Evolutionary conservation across 768 basidiomycete genomes (phyloP), one percentile per base, ranked within the genome.

Genomic region (Auricularia heimuer): DNA sequence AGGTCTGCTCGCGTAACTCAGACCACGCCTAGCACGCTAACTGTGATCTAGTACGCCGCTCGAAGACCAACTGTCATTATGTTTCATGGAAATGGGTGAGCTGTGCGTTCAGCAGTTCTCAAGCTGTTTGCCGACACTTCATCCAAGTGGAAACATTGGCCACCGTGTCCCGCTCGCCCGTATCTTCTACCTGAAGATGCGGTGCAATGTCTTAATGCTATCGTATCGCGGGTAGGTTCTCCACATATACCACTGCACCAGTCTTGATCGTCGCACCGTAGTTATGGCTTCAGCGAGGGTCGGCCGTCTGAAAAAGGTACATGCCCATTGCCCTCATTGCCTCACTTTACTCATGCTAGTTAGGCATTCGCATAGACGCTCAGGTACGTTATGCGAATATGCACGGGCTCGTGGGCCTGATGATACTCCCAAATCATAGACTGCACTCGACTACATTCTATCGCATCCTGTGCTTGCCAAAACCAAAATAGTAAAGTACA

Each of bases 171-270:
- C 94, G 1, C 78, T 97, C 34, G 95, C 90, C 0, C 82, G 83
- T 62, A 82, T 92, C 39, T 96, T 98, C 72, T 91, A 83, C 71
- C 75, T 84, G 60, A 84, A 85, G 71, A 86, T 93, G 85, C 81
- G 91, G 16, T 97, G 94, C 74, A 98, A 98, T 72, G 93, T 97
- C 3, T 77, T 98, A 47, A 93, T 98, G 88, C 77, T 96, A 66
- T 94, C 90, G 61, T 99, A 99, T 72, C 79, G 96, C 71, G 94
- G 94, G 90, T 92, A 70, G 65, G 86, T 75, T 39, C 42, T 42
- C 45, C 37, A 24, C 24, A 11, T 35, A 4, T 44, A 21, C 35
- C 44, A 14, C 64, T 18, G 36, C 54, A 21, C 35, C 44, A 18
- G 64, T n/a, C 44, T 35, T 45, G 34, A 4, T 65, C 29, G n/a